Evolutionary conservation across 2,329 filamentous ascomycete species (phyloP).

Genomic region (Clonostachys byssicola): DNA sequence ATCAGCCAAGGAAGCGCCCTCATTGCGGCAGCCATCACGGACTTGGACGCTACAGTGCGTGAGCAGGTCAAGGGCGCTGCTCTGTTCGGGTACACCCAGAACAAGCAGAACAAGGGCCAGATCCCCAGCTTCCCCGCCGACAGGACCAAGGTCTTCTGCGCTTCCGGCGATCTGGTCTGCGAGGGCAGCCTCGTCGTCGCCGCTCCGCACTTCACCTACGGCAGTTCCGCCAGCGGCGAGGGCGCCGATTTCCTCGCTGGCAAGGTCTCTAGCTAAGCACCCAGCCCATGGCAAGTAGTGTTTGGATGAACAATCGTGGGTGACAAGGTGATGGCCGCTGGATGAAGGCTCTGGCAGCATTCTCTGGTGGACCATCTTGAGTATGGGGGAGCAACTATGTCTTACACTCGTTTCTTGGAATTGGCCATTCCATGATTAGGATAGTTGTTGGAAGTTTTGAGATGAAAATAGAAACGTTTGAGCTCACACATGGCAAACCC

Average conservation of each 20-base stretch:
- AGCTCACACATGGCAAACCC: too few relatives aligned
- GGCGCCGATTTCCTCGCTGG: conserved; percentile 2
- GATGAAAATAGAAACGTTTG: too few relatives aligned
- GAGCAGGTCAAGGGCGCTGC: conserved; percentile 28
- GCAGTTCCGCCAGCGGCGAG: conserved; percentile 4
- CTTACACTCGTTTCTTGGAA: too few relatives aligned
- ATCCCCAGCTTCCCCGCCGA: conserved; percentile 29
- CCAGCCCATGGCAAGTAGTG: too few relatives aligned
- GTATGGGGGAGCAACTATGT: too few relatives aligned
- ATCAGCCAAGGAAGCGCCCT: conserved; percentile 35
- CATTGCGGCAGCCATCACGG: conserved; percentile 28
- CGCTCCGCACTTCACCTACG: conserved; percentile 24
- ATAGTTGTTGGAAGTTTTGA: too few relatives aligned
- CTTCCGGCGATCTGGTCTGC: conserved; percentile 27
- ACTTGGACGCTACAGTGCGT: conserved; percentile 18
- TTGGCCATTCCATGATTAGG: too few relatives aligned
- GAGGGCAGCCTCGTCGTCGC: conserved; percentile 26
- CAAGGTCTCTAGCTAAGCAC: not conserved
- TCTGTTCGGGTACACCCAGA: conserved; percentile 37
- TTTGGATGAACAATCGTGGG: too few relatives aligned
- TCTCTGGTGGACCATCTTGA: too few relatives aligned
- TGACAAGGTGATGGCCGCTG: too few relatives aligned
- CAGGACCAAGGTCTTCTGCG: conserved; percentile 30
- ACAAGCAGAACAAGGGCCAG: conserved; percentile 29
- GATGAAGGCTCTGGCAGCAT: too few relatives aligned